Evolutionary conservation across 1,284 basidiomycete genomes (phyloP).

Genomic region (Filobasidium uniguttulatum): DNA sequence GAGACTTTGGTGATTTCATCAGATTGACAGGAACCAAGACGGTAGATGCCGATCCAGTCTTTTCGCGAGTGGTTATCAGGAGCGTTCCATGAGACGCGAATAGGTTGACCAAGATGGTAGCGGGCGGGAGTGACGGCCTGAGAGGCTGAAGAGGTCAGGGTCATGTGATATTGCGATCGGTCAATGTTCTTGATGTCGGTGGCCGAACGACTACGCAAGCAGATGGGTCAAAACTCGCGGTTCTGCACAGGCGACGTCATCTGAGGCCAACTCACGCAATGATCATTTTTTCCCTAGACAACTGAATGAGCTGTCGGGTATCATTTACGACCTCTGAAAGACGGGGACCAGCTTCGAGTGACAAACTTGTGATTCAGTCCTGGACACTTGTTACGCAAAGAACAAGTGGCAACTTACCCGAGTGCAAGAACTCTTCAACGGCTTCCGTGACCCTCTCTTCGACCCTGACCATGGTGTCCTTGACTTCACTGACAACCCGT

Average conservation of each 20-base stretch:
- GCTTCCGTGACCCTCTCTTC: conserved; percentile 79
- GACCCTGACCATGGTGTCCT: conserved; percentile 85
- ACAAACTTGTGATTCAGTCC: not conserved
- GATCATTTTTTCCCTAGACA: conserved; percentile 73
- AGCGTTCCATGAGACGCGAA: conserved; percentile 73
- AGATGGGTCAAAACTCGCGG: conserved; percentile 7
- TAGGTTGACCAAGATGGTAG: conserved; percentile 84
- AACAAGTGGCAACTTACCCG: conserved; percentile 46
- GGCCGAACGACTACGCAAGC: conserved; percentile 53
- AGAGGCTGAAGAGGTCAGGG: conserved; percentile 39
- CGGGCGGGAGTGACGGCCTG: conserved; percentile 37
- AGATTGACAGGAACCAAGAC: conserved; percentile 71
- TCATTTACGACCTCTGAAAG: conserved; percentile 78
- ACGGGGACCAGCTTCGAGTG: conserved; percentile 42
- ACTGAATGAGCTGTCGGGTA: conserved; percentile 78
- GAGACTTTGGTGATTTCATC: conserved; percentile 71
- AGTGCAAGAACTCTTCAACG: conserved; percentile 82
- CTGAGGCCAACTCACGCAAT: conserved; percentile 52
- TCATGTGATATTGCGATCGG: conserved; percentile 58
- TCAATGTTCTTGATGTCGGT: conserved; percentile 68
- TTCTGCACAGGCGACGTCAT: not conserved
- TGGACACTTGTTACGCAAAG: not conserved
- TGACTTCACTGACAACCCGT: conserved; percentile 74
- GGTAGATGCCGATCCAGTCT: conserved; percentile 96
- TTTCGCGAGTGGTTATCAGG: conserved; percentile 75